Evolutionary conservation across 164 flowering plant species (phyloP).

Genomic region (Malania oleifera): DNA sequence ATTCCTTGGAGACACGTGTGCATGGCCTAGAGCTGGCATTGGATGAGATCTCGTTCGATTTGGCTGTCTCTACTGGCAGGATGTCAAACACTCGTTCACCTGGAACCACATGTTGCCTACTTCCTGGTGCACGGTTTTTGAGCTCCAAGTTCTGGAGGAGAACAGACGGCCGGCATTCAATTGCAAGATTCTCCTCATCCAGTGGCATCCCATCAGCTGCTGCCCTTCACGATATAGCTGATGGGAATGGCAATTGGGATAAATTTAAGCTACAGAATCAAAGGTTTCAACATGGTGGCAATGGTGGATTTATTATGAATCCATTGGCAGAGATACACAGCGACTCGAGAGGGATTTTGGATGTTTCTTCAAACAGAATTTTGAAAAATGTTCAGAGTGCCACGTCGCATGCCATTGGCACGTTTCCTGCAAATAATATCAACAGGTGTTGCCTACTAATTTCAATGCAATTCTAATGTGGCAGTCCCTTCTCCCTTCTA

Average conservation of each 20-base stretch:
- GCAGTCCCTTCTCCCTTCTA: no score
- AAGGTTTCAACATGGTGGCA: constrained; percentile 42
- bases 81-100: constrained; percentile 31
- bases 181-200: constrained; percentile 39
- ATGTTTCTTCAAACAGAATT: constrained; percentile 19
- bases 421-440: constrained; percentile 9
- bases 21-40: constrained; percentile 79
- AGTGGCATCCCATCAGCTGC: constrained; percentile 28
- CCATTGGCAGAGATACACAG: constrained; percentile 67
- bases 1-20: constrained; percentile 82
- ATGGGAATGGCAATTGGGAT: constrained; percentile 30
- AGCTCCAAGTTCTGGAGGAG: constrained; percentile 85
- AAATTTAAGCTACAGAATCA: constrained; percentile 27
- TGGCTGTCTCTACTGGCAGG: constrained; percentile 68
- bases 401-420: constrained; percentile 1
- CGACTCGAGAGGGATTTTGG: constrained; percentile 30
- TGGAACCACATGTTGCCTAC: constrained; percentile 54
- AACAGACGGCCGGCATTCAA: constrained; percentile 40
- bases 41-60: constrained; percentile 78
- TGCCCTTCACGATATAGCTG: constrained; percentile 27
- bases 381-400: constrained; percentile 13
- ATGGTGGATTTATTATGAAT: constrained; percentile 60
- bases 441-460: constrained; percentile 6
- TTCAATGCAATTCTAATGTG: not conserved
- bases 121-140: constrained; percentile 80